Percentiles rank a stretch among this genome's conserved stretches.
Evolutionary conservation across 1,139 yeast genomes (phyloP).

Genomic region (Kluyveromyces marxianus): DNA sequence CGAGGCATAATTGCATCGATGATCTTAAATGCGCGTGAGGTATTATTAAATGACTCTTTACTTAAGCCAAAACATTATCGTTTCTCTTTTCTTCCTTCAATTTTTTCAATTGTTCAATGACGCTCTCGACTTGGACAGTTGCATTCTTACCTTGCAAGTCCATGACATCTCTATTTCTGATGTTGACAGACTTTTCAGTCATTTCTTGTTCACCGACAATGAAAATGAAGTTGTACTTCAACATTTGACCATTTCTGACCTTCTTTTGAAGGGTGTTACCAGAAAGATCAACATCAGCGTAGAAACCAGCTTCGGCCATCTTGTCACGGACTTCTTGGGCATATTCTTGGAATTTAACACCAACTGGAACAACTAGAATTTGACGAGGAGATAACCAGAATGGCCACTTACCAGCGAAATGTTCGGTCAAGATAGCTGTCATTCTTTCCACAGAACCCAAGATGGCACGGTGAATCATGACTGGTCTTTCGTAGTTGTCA

Average conservation of each 20-base stretch:
- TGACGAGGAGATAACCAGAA: conserved; percentile 99
- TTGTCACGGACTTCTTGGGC: conserved; percentile 70
- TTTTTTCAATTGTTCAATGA: conserved; percentile 55
- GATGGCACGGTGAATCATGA: conserved; percentile 97
- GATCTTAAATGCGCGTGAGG: no score
- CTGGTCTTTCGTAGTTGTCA: conserved; percentile 57
- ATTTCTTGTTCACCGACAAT: conserved; percentile 95
- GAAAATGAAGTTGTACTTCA: conserved; percentile 88
- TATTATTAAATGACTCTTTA: neutral
- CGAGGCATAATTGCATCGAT: neutral
- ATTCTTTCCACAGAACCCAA: conserved; percentile 97
- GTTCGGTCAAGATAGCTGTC: conserved; percentile 96
- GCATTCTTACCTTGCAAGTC: conserved; percentile 87
- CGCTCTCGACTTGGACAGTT: conserved; percentile 61
- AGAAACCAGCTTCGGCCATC: conserved; percentile 64
- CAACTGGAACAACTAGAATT: conserved; percentile 89
- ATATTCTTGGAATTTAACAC: conserved; percentile 82
- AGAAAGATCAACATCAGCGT: conserved; percentile 83
- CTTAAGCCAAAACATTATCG: conserved; percentile 43
- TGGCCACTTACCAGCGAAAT: conserved; percentile 98
- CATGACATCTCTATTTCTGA: conserved; percentile 86
- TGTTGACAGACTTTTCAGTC: conserved; percentile 68
- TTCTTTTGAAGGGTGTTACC: conserved; percentile 96
- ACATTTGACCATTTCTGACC: conserved; percentile 89
- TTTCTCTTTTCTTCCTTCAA: conserved; percentile 63